Conservation (phyloP, 1,139 yeast genomes). For the Spencermartinsiella ligniputridi region DNA sequence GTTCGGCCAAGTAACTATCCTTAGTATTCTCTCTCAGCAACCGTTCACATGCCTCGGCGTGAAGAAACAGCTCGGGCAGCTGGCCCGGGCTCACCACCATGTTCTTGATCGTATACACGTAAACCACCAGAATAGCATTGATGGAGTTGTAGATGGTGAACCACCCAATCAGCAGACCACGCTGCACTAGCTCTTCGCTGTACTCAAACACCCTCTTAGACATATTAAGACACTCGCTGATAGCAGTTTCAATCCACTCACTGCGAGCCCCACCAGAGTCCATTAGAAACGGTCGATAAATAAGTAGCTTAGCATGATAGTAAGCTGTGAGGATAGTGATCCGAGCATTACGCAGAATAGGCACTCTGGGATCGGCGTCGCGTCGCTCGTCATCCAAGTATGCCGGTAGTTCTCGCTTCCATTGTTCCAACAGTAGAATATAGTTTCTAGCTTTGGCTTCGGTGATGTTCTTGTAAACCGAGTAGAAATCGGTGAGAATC, state of each 20-base stretch:
- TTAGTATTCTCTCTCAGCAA: conserved; percentile 6
- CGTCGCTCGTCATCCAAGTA: conserved; percentile 7
- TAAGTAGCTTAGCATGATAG: conserved; percentile 8
- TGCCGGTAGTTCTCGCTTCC: conserved; percentile 7
- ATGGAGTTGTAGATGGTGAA: conserved; percentile 10
- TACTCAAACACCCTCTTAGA: conserved; percentile 5
- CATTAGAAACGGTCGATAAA: conserved; percentile 10
- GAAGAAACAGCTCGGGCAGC: conserved; percentile 5
- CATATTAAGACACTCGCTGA: conserved; percentile 5
- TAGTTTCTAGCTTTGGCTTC: conserved; percentile 3
- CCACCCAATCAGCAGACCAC: conserved; percentile 11
- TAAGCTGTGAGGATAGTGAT: conserved; percentile 8
- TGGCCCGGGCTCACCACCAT: conserved; percentile 2
- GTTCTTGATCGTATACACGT: conserved; percentile 7
- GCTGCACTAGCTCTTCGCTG: conserved; percentile 6
- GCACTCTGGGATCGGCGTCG: conserved; percentile 8
- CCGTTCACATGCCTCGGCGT: conserved; percentile 8
- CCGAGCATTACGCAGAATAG: conserved; percentile 8
- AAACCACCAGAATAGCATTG: conserved; percentile 9
- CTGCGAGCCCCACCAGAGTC: conserved; percentile 5
- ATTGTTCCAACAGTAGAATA: conserved; percentile 1
- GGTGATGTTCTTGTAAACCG: conserved; percentile 5
- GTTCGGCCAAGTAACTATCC: conserved; percentile 6
- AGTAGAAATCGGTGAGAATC: conserved; percentile 8
- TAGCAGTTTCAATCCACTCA: conserved; percentile 8